Base-by-base conservation (phyloP, 2,329 filamentous ascomycete genomes). In the Coniochaeta sp. region DNA sequence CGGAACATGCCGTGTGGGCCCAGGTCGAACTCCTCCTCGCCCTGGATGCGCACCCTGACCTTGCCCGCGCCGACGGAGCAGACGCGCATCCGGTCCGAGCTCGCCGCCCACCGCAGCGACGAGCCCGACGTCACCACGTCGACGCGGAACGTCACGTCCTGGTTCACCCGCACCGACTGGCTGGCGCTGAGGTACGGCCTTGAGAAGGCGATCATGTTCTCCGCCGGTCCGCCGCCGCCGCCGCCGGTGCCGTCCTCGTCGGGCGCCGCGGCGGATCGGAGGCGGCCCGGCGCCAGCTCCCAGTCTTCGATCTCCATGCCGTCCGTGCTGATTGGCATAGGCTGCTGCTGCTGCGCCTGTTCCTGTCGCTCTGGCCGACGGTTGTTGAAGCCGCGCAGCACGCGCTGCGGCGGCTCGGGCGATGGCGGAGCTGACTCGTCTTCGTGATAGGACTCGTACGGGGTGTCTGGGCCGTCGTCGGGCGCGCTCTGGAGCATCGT, bases 231-330 rank as follows among this genome's bases (percentile, higher is more conserved):
- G 6, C 0, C 55, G n/a, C n/a, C n/a, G n/a, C n/a, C n/a, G n/a
- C n/a, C n/a, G n/a, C n/a, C n/a, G n/a, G n/a, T n/a, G n/a, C n/a
- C n/a, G n/a, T n/a, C n/a, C n/a, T 40, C 30, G 28, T 28, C 8
- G 42, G 58, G 17, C 22, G n/a, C 12, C 12, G 47, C 9, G 26
- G 7, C 7, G 22, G 2, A 34, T 52, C 62, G 62, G 30, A 73
- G 62, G 3, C 69, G 66, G 4, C 73, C 73, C 0, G 73, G 73
- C 1, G 71, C 72, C 1, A 74, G 34, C 58, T 74, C 72, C 73
- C 73, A 74, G 12, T 70, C 67, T 58, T 74, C 72, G 71, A 74
- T 72, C 58, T 73, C 70, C 10, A 73, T 3, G 60, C 55, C 19
- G 50, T 26, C 62, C 12, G 64, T 58, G 0, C 60, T 58, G 12